Conservation (phyloP, 2,329 filamentous ascomycete genomes). For the Alternaria atra region DNA sequence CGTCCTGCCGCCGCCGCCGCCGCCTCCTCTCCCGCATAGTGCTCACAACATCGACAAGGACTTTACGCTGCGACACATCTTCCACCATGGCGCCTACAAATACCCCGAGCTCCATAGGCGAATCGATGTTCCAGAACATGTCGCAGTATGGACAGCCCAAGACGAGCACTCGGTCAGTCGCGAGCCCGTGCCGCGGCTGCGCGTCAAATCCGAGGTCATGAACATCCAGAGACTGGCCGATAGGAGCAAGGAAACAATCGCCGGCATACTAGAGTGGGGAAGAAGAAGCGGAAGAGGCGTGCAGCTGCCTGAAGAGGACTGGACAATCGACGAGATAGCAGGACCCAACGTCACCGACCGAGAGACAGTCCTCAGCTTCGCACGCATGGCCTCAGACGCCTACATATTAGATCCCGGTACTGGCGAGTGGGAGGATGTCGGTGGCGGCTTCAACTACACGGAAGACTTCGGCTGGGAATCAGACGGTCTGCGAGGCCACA, state of each 20-base stretch:
- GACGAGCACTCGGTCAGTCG: constrained; percentile 59
- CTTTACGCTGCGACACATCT: constrained; percentile 78
- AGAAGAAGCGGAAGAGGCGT: constrained; percentile 73
- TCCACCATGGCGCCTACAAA: constrained; percentile 84
- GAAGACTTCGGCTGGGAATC: constrained; percentile 91
- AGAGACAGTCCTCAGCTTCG: constrained; percentile 82
- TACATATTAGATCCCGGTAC: constrained; percentile 78
- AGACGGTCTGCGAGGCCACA: constrained; percentile 89
- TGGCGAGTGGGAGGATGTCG: constrained; percentile 78
- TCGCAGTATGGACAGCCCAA: constrained; percentile 69
- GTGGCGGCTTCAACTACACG: constrained; percentile 81
- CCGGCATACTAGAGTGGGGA: constrained; percentile 78
- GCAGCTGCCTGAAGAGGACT: constrained; percentile 75
- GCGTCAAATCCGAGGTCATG: constrained; percentile 68
- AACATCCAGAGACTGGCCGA: constrained; percentile 85
- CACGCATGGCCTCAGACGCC: constrained; percentile 87
- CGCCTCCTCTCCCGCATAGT: constrained; percentile 28
- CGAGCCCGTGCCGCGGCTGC: constrained; percentile 58
- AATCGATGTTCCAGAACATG: constrained; percentile 72
- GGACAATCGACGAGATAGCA: constrained; percentile 80
- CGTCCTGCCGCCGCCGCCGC: constrained; percentile 32
- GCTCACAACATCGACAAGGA: constrained; percentile 35
- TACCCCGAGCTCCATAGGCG: constrained; percentile 81
- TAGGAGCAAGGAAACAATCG: constrained; percentile 77
- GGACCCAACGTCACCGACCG: constrained; percentile 88